Percentiles rank a stretch among this genome's conserved stretches.
Conservation (phyloP, 169 alveolate species). For the Plasmodium vivax region DNA sequence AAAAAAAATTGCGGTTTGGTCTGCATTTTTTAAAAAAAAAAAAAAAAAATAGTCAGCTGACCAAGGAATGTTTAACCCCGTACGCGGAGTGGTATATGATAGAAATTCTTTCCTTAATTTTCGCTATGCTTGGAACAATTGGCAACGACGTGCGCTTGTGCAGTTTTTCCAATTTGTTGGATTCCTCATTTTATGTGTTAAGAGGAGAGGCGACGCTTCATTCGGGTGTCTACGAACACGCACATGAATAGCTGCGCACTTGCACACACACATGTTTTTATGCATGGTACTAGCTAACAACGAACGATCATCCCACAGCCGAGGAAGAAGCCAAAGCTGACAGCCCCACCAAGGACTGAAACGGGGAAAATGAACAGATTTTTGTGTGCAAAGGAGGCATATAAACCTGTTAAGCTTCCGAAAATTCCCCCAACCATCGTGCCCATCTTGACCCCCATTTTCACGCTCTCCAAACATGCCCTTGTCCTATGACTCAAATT, state of each 20-base stretch:
- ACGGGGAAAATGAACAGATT: slow-evolving; percentile 88
- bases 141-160: not conserved
- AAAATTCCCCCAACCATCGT: slow-evolving; percentile 93
- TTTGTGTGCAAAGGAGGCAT: slow-evolving; percentile 87
- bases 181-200: not conserved
- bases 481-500: slow-evolving; percentile 85
- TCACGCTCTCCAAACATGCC: slow-evolving; percentile 89
- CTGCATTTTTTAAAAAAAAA: not conserved
- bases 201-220: not conserved
- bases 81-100: not conserved
- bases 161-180: not conserved
- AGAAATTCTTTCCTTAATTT: not conserved
- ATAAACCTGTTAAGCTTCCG: slow-evolving; percentile 90
- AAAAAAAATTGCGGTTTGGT: not conserved
- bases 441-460: slow-evolving; percentile 93
- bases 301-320: slow-evolving; percentile 92
- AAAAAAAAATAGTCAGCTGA: not conserved
- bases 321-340: slow-evolving; percentile 89
- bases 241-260: not conserved
- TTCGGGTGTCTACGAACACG: not conserved
- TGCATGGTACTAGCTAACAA: slow-evolving; percentile 72
- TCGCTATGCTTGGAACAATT: not conserved
- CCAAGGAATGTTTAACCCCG: not conserved
- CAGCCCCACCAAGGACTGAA: slow-evolving; percentile 89
- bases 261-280: not conserved